A percentile compares a stretch with the other conserved stretches of the same genome.
phyloP scores from a whole-genome alignment of 2,329 filamentous ascomycete species.

The Pseudopyricularia javanii region DNA sequence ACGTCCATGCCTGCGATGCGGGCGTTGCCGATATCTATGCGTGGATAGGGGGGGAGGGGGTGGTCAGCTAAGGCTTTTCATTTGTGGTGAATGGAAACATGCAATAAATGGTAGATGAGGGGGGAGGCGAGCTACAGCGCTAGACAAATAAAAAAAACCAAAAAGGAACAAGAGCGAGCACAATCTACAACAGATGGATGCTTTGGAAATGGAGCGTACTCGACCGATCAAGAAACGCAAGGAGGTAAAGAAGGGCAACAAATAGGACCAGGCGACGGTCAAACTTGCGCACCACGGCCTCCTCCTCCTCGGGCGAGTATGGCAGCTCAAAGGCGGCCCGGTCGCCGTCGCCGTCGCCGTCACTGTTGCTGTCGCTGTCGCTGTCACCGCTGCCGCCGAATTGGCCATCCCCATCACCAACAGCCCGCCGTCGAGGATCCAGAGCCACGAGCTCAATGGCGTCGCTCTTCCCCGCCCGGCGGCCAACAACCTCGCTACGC shows the following conservation, averaged over 20 bases:
- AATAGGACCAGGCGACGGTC: constrained; percentile 70
- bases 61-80: too few species aligned
- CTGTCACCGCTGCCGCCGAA: neutral
- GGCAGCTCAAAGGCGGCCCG: constrained; percentile 9
- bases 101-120: neutral
- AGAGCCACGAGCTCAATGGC: constrained; percentile 4
- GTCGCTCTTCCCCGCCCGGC: neutral
- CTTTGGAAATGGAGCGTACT: constrained; percentile 37
- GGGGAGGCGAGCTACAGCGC: too few species aligned
- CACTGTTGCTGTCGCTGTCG: neutral
- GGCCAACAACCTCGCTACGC: too few species aligned
- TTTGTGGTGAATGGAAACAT: neutral
- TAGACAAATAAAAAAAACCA: neutral
- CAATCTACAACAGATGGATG: neutral
- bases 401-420: neutral
- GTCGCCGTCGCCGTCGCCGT: neutral
- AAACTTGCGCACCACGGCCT: constrained; percentile 57
- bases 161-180: neutral
- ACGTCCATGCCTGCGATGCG: constrained; percentile 51
- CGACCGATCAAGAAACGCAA: constrained; percentile 76
- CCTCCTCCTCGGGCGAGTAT: constrained; percentile 59
- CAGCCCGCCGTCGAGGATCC: constrained; percentile 4
- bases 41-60: neutral
- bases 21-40: constrained; percentile 49
- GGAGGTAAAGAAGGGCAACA: constrained; percentile 68